A percentile compares a stretch with the other conserved stretches of the same genome.
phyloP scores from a whole-genome alignment of 352 stramenopile genomes.

The Pythium myriotylum region DNA sequence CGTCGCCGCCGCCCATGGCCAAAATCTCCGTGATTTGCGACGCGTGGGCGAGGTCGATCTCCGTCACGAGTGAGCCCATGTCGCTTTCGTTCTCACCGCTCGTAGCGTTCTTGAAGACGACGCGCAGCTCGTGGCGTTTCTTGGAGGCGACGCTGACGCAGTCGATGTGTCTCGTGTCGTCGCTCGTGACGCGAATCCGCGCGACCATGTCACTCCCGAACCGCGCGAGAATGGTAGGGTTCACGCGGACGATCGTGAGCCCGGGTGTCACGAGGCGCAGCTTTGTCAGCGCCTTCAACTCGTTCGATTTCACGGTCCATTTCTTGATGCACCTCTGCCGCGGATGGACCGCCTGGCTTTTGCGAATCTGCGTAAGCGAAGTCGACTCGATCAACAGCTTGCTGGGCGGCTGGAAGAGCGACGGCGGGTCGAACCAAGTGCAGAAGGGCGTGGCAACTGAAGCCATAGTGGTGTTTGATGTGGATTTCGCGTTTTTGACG shows the following conservation, averaged over 20 bases:
- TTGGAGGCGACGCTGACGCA: background rate
- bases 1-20: conserved; percentile 1
- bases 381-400: background rate
- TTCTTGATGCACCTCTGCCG: background rate
- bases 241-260: conserved; percentile 12
- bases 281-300: background rate
- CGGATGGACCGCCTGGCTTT: background rate
- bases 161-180: conserved; percentile 2
- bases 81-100: background rate
- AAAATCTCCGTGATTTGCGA: conserved; percentile 1
- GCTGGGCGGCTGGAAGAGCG: background rate
- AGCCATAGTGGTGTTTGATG: background rate
- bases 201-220: background rate
- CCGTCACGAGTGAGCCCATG: background rate
- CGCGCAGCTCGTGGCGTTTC: background rate
- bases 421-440: background rate
- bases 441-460: background rate
- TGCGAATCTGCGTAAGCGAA: background rate
- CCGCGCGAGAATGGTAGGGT: background rate
- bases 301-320: background rate
- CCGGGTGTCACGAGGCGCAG: conserved; percentile 1
- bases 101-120: background rate
- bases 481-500: too few relatives aligned
- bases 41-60: background rate
- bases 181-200: background rate